Evolutionary conservation across 2,329 filamentous ascomycete genomes (phyloP).

Genomic region (Aspergillus ibericus): DNA sequence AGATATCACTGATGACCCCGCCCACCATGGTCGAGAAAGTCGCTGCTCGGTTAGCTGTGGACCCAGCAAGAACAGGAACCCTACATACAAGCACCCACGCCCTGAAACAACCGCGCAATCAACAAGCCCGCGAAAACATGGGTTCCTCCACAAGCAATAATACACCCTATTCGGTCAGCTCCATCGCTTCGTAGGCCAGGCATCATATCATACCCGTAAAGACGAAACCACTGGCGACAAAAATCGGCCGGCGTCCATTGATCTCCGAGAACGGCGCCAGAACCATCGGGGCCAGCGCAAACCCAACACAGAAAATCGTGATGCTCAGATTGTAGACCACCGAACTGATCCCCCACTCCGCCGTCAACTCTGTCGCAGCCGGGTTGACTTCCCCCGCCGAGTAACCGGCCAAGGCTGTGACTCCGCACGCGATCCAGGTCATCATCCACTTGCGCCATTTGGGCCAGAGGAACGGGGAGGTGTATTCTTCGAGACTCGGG

Average conservation of each 20-base stretch:
- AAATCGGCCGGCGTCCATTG: constrained; percentile 81
- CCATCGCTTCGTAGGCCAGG: background rate
- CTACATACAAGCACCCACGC: constrained; percentile 69
- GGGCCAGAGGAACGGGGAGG: constrained; percentile 74
- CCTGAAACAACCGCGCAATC: constrained; percentile 71
- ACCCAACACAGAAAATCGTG: constrained; percentile 78
- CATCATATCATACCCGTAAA: constrained; percentile 57
- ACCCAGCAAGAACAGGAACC: constrained; percentile 3
- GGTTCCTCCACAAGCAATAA: constrained; percentile 72
- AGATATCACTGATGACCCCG: constrained; percentile 87
- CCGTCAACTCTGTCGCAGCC: constrained; percentile 63
- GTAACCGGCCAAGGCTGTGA: constrained; percentile 76
- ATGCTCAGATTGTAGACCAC: constrained; percentile 73
- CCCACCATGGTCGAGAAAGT: constrained; percentile 87
- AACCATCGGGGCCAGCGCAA: constrained; percentile 81
- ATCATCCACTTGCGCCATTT: constrained; percentile 66
- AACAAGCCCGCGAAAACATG: constrained; percentile 71
- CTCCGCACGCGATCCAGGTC: constrained; percentile 71
- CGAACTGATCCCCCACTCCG: constrained; percentile 64
- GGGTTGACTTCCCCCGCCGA: constrained; percentile 78
- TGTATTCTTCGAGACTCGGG: constrained; percentile 67
- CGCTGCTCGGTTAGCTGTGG: constrained; percentile 22
- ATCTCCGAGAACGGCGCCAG: constrained; percentile 86
- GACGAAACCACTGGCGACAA: constrained; percentile 69
- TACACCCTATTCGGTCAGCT: constrained; percentile 49